A percentile compares a stretch with the other conserved stretches of the same genome.
Conservation (phyloP, 2,329 filamentous ascomycete genomes). For the Pezicula radicicola region DNA sequence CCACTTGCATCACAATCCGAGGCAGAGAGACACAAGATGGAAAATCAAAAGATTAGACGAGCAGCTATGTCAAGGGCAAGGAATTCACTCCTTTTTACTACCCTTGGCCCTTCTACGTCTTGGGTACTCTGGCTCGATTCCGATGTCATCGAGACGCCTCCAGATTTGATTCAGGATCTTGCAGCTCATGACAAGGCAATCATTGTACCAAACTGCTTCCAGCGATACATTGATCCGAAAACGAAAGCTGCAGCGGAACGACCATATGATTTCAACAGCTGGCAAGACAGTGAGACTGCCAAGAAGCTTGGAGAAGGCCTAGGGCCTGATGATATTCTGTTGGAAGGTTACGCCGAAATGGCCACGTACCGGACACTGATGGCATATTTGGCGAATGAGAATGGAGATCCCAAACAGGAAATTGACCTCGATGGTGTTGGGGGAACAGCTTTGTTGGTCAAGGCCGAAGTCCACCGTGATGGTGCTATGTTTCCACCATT, state of each 20-base stretch:
- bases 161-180: slow-evolving; percentile 84
- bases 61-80: slow-evolving; percentile 90
- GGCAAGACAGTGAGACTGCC: slow-evolving; percentile 85
- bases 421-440: slow-evolving; percentile 89
- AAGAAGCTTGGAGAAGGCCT: slow-evolving; percentile 73
- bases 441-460: slow-evolving; percentile 87
- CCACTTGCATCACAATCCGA: slow-evolving; percentile 80
- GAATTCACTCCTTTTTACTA: slow-evolving; percentile 94
- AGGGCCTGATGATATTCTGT: slow-evolving; percentile 85
- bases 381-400: slow-evolving; percentile 70
- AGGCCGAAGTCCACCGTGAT: slow-evolving; percentile 94
- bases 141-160: slow-evolving; percentile 87
- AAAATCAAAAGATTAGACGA: slow-evolving; percentile 81
- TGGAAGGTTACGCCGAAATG: slow-evolving; percentile 93
- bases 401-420: slow-evolving; percentile 56
- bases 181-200: slow-evolving; percentile 85
- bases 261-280: slow-evolving; percentile 96
- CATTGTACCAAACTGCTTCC: slow-evolving; percentile 93
- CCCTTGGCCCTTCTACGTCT: slow-evolving; percentile 81
- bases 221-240: slow-evolving; percentile 71
- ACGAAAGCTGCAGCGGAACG: slow-evolving; percentile 71
- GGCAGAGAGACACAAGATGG: slow-evolving; percentile 84
- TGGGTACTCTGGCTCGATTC: slow-evolving; percentile 97
- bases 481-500: slow-evolving; percentile 99
- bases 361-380: slow-evolving; percentile 89